Evolutionary conservation across 2,329 filamentous ascomycete species (phyloP), one percentile per base, ranked within the genome.

Genomic region (Eutypa lata): DNA sequence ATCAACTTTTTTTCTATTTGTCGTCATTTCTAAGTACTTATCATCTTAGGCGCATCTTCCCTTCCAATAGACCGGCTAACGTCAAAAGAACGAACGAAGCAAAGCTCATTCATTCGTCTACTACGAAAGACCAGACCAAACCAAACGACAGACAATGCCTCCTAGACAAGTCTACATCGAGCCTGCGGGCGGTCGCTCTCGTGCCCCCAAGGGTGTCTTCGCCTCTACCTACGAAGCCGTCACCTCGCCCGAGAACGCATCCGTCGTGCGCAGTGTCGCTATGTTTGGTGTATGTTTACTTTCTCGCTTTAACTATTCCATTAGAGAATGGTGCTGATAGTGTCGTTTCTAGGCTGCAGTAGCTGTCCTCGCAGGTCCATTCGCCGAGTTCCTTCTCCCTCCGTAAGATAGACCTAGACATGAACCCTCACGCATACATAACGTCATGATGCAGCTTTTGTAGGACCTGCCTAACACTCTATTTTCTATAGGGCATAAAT

Each of bases 371-470:
- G 78, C 83, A 53, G 88, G 84, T 73, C 81, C 82, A 51, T 86
- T 83, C 76, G 81, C 82, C 70, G 86, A 89, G 67, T 74, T 82
- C 63, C 78, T 89, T 53, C 77, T 89, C 59, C 86, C 86, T 69
- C 82, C 83, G 81, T 84, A 72, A 72, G 78, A 56, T 11, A 26
- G 7, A 24, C 21, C 16, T 45, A n/a, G n/a, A n/a, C n/a, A n/a
- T n/a, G n/a, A n/a, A n/a, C n/a, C 8, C 42, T 10, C 21, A 13
- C 4, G 13, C 11, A 31, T 31, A 31, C 26, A 31, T 5, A 31
- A 10, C 26, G 26, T 31, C 26, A 31, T 6, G 10, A 10, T 10
- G 26, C 26, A 10, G 26, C 26, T 31, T 31, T 10, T 31, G n/a
- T 10, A 10, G 26, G 26, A 31, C 26, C 10, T 6, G 5, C 26